Evolutionary conservation across 202 grass and related monocot species (phyloP), one percentile per base, ranked within the genome.

Genomic region (Setaria italica): DNA sequence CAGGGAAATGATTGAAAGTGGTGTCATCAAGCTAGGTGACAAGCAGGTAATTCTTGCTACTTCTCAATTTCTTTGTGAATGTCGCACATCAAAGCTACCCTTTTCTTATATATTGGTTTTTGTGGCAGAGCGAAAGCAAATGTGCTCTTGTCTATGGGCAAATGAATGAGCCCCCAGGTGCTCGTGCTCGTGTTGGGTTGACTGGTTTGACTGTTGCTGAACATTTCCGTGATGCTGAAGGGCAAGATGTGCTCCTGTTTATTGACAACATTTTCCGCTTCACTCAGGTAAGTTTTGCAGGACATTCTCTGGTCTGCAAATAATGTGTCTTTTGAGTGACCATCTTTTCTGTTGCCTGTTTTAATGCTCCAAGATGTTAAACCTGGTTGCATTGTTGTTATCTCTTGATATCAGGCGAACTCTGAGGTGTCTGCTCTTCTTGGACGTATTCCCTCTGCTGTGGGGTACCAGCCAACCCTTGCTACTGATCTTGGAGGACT

Each of bases 251-350:
- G 88, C 97, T 99, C 87, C 78, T 99, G 16, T 99, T 99, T 77
- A 99, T 99, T 87, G 97, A 99, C 78, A 99, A 99, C 89, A 99
- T 99, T 91, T 99, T 99, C 92, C 90, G 97, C 77, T 99, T 99
- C 81, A 99, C 97, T 77, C 97, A 99, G 87, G 97, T 99, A 76
- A 83, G 33, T 62, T 85, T 4, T 42, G 17, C 29, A 50, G 0
- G 43, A 6, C 16, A 15, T 77, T 62, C 0, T 75, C 84, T 16
- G 1, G 9, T 20, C 32, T 63, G 43, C 67, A 20, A 65, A 78
- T 0, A 11, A 29, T 9, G 16, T 46, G 34, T 9, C 1, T 0
- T 1, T 7, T 46, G 43, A 46, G 43, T 7, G 3, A 12, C 59
- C 35, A n/a, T 32, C 20, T 56, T 39, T 74, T n/a, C 2, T 1